Conservation (phyloP, 208 protist species). For the Acanthamoeba royreba region DNA sequence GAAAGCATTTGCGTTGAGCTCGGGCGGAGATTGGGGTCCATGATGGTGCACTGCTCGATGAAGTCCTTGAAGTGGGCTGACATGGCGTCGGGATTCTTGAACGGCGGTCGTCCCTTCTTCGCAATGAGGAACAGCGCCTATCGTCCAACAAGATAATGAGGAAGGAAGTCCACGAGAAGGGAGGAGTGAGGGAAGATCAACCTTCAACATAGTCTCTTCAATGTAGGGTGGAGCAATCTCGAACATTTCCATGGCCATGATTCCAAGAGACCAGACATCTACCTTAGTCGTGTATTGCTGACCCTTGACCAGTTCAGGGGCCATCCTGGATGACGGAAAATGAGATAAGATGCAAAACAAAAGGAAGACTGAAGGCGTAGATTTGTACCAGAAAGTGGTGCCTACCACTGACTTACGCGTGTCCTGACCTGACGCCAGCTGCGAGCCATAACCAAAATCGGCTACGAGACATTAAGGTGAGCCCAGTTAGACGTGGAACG, state of each 20-base stretch:
- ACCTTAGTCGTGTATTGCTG: constrained; percentile 5
- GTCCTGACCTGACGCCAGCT: neutral
- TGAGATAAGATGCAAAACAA: too few relatives aligned
- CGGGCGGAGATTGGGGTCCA: neutral
- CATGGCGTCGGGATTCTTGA: constrained; percentile 30
- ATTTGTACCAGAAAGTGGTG: constrained; percentile 38
- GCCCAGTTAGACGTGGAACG: neutral
- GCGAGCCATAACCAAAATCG: constrained; percentile 32
- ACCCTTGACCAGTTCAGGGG: constrained; percentile 21
- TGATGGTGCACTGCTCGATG: constrained; percentile 12
- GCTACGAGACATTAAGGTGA: neutral
- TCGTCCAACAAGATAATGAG: neutral
- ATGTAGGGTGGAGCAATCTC: constrained; percentile 27
- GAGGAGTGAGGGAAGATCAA: neutral
- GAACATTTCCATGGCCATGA: constrained; percentile 41
- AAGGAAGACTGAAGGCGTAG: too few relatives aligned
- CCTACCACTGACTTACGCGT: constrained; percentile 31
- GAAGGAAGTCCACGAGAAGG: neutral
- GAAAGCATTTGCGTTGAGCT: neutral
- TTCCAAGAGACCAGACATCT: constrained; percentile 11
- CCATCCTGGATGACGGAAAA: too few relatives aligned
- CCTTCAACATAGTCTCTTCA: constrained; percentile 40
- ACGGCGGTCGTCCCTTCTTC: constrained; percentile 36
- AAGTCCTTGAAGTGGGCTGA: constrained; percentile 40
- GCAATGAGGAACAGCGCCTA: constrained; percentile 32